Percentiles rank a stretch among this genome's conserved stretches.
Conservation (phyloP, 768 basidiomycete genomes). For the Suillus cothurnatus region DNA sequence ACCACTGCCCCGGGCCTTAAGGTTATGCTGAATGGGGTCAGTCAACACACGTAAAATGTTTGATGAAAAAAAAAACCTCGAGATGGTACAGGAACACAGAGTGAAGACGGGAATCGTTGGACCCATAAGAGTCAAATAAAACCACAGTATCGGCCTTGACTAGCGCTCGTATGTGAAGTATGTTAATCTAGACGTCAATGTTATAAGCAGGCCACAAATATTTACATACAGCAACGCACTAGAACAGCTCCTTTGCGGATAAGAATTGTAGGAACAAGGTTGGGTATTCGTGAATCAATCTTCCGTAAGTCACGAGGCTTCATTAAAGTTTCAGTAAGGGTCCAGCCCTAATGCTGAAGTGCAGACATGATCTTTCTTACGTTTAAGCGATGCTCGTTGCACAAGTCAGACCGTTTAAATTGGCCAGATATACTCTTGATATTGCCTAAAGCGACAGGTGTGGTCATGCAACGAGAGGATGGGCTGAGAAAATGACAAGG, state of each 20-base stretch:
- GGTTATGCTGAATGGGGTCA: slow-evolving; percentile 64
- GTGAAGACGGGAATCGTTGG: slow-evolving; percentile 81
- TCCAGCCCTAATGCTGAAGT: slow-evolving; percentile 19
- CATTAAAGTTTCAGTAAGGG: slow-evolving; percentile 26
- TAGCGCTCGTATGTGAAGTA: slow-evolving; percentile 92
- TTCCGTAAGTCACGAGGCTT: slow-evolving; percentile 96
- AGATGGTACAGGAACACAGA: slow-evolving; percentile 88
- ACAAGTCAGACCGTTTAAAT: slow-evolving; percentile 90
- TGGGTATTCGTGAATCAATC: slow-evolving; percentile 93
- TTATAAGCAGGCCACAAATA: slow-evolving; percentile 14
- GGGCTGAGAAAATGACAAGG: slow-evolving; percentile 20
- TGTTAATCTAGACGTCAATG: slow-evolving; percentile 64
- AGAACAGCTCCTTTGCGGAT: slow-evolving; percentile 86
- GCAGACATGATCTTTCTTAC: slow-evolving; percentile 44
- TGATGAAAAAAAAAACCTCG: slow-evolving; percentile 51
- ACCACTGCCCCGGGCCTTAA: slow-evolving; percentile 68
- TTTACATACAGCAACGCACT: slow-evolving; percentile 45
- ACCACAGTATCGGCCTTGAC: slow-evolving; percentile 92
- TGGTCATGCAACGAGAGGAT: slow-evolving; percentile 30
- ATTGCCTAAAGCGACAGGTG: slow-evolving; percentile 52
- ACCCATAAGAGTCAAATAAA: slow-evolving; percentile 91
- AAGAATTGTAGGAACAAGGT: slow-evolving; percentile 93
- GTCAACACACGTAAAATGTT: slow-evolving; percentile 10
- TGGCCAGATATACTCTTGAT: slow-evolving; percentile 88
- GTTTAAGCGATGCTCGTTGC: slow-evolving; percentile 84